Evolutionary conservation across 1,284 basidiomycete species (phyloP).

Genomic region (Neolentinus lepideus): DNA sequence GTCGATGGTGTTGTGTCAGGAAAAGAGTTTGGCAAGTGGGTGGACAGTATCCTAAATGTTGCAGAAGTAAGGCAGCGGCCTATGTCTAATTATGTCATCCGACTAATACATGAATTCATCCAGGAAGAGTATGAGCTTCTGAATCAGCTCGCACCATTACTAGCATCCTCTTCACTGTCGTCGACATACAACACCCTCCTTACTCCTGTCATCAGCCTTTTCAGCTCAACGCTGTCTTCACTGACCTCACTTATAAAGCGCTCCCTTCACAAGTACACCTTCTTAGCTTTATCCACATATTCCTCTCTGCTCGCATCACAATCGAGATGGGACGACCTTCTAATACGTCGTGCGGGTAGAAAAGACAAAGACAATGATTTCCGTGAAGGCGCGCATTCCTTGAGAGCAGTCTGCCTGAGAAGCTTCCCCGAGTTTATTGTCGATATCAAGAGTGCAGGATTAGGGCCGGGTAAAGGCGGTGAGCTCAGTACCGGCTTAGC

Average conservation of each 20-base stretch:
- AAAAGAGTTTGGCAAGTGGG: conserved; percentile 62
- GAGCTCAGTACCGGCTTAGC: conserved; percentile 52
- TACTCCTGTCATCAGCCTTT: conserved; percentile 53
- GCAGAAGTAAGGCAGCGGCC: conserved; percentile 45
- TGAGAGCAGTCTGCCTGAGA: conserved; percentile 62
- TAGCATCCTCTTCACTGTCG: conserved; percentile 35
- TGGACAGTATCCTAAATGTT: conserved; percentile 49
- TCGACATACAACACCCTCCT: conserved; percentile 56
- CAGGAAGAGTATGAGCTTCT: conserved; percentile 61
- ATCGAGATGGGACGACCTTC: conserved; percentile 58
- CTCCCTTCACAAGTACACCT: conserved; percentile 76
- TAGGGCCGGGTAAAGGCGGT: conserved; percentile 35
- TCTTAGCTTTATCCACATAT: conserved; percentile 70
- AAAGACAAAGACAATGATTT: conserved; percentile 65
- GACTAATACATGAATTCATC: background rate
- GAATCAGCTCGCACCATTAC: conserved; percentile 52
- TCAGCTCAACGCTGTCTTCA: conserved; percentile 53
- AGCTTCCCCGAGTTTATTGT: conserved; percentile 78
- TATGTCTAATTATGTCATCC: background rate
- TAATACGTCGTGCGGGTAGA: conserved; percentile 36
- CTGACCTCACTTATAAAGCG: conserved; percentile 69
- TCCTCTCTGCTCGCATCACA: conserved; percentile 47
- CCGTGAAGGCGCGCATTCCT: conserved; percentile 55
- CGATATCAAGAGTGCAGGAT: conserved; percentile 59
- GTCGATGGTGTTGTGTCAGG: conserved; percentile 57